Evolutionary conservation across 768 basidiomycete species (phyloP).

Genomic region (Rubroboletus satanas): DNA sequence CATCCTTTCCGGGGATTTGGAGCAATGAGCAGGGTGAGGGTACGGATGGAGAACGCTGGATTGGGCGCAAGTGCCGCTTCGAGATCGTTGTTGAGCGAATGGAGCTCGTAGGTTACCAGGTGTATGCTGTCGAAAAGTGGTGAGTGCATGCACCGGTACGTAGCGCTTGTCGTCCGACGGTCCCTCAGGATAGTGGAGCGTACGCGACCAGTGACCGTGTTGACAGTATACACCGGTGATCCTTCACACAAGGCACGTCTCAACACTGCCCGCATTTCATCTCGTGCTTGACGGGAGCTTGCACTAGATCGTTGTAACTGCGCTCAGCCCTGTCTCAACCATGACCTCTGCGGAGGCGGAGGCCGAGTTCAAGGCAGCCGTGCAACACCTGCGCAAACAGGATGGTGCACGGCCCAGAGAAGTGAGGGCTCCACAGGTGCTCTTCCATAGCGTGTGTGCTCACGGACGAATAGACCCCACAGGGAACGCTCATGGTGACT

Average conservation of each 20-base stretch:
- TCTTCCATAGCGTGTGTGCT: slow-evolving; percentile 1
- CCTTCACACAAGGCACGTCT: slow-evolving; percentile 55
- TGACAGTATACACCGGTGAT: slow-evolving; percentile 78
- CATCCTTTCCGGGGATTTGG: slow-evolving; percentile 3
- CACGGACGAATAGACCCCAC: slow-evolving; percentile 43
- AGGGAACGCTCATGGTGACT: slow-evolving; percentile 74
- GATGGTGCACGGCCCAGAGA: slow-evolving; percentile 74
- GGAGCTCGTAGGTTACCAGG: slow-evolving; percentile 59
- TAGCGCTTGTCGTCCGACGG: neutral
- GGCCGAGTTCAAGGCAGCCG: slow-evolving; percentile 56
- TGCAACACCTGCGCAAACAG: slow-evolving; percentile 55
- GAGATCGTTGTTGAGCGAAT: slow-evolving; percentile 46
- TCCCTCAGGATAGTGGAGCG: slow-evolving; percentile 61
- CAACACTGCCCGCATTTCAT: neutral
- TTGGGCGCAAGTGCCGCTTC: slow-evolving; percentile 45
- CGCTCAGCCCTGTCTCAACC: slow-evolving; percentile 44
- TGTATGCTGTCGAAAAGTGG: slow-evolving; percentile 89
- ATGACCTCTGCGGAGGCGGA: slow-evolving; percentile 44
- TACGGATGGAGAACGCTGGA: slow-evolving; percentile 38
- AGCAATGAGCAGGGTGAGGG: slow-evolving; percentile 10
- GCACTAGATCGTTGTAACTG: slow-evolving; percentile 55
- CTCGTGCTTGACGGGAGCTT: slow-evolving; percentile 11
- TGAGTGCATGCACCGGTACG: slow-evolving; percentile 25
- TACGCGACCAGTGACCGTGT: slow-evolving; percentile 52
- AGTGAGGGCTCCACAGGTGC: slow-evolving; percentile 31